These are phyloP conservation scores for Teratosphaeria gauchensis DNA, from an alignment of 2,329 filamentous ascomycete genomes.

Conservation along the genomic window DNA sequence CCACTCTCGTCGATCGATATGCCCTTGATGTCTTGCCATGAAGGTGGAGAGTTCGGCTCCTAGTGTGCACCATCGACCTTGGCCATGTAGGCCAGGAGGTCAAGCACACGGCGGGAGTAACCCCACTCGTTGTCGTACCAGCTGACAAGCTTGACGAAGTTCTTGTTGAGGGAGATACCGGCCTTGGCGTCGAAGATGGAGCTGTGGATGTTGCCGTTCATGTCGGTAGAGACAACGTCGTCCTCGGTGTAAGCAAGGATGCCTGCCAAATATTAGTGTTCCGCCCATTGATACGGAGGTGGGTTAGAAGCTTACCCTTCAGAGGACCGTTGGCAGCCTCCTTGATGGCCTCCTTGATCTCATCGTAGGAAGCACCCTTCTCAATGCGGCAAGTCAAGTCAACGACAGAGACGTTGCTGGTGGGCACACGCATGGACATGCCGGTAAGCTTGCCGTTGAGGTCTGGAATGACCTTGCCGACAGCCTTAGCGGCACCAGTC, in stretches of 20 bases:
- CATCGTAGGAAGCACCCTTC: conserved; percentile 77
- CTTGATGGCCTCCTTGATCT: conserved; percentile 89
- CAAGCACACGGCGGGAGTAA: conserved; percentile 73
- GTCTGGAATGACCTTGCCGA: conserved; percentile 97
- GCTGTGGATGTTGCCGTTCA: conserved; percentile 86
- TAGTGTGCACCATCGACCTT: conserved; percentile 27
- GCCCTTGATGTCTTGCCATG: not conserved
- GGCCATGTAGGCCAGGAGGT: conserved; percentile 36
- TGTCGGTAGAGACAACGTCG: conserved; percentile 85
- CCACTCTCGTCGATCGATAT: not conserved
- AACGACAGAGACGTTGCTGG: conserved; percentile 97
- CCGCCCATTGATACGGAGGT: not conserved
- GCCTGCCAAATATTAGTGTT: conserved; percentile 40
- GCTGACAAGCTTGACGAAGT: conserved; percentile 96
- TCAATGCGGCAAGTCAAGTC: conserved; percentile 90
- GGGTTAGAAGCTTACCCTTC: conserved; percentile 52
- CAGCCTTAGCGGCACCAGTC: conserved; percentile 99
- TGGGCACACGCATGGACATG: conserved; percentile 99
- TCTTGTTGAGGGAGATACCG: conserved; percentile 94
- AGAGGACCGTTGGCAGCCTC: conserved; percentile 71
- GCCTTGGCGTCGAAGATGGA: conserved; percentile 99
- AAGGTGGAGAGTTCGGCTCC: not conserved
- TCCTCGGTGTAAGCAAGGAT: conserved; percentile 95
- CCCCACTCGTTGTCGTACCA: conserved; percentile 94
- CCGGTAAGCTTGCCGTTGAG: conserved; percentile 99